Evolutionary conservation across 2,329 filamentous ascomycete species (phyloP), one percentile per base, ranked within the genome.

Genomic region (Cytospora piceae): DNA sequence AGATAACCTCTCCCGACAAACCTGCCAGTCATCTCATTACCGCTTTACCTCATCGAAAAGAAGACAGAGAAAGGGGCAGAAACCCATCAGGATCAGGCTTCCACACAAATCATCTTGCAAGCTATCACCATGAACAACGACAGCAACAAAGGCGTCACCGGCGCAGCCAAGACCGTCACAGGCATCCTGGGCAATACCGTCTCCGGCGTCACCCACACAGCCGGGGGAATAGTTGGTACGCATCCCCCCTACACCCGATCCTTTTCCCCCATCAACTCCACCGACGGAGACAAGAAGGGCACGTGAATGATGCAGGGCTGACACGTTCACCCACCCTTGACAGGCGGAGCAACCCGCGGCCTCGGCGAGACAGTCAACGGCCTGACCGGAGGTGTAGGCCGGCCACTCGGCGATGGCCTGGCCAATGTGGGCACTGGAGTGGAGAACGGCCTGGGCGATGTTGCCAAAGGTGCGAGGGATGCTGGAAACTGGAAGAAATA

Each of bases 381-480:
- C 61, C 81, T 81, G 4, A 84, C 85, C 0, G 86, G 86, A 15
- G 81, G 79, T n/a, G 73, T 79, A 12, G 85, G 83, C 20, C 80
- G 79, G 64, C 83, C 85, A 1, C 71, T 88, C 1, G 86, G 86
- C 9, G 82, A 88, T 70, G 85, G 80, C 2, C 64, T 88, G 15
- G 78, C 80, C 9, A 83, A 80, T 69, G 71, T 85, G 9, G 84
- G 84, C 7, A 81, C 79, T 1, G 85, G 85, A 0, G 69, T 88
- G 2, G 79, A 87, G 75, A 77, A 79, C 54, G 86, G 83, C 1
- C 74, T 80, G 46, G 77, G 78, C 53, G 77, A 75, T 56, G 78
- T 87, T 2, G 81, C 82, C 17, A 80, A 83, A 74, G 84, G 85
- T 0, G 81, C 84, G 8, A 85, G 87, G 75, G 77, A 86, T 71